A percentile compares a stretch with the other conserved stretches of the same genome.
These are phyloP conservation scores for Tetrapisispora pingtungensis DNA, from an alignment of 805 yeast genomes.

Conservation along the genomic window DNA sequence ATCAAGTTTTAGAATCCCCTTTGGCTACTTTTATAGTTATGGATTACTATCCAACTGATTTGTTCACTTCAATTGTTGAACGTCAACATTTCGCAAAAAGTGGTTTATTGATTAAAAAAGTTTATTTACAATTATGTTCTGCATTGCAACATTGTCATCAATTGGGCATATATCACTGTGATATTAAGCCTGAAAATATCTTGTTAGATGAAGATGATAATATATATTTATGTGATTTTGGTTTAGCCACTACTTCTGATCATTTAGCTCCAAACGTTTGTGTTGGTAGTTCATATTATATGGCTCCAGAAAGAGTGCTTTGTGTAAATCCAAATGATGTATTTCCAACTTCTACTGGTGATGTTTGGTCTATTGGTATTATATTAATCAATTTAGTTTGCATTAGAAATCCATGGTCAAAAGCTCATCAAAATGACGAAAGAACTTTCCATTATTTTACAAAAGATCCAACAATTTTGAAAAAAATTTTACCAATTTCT, in stretches of 20 bases:
- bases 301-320: slow-evolving; percentile 75
- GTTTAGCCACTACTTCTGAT: slow-evolving; percentile 61
- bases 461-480: slow-evolving; percentile 44
- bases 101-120: slow-evolving; percentile 43
- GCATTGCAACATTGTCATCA: slow-evolving; percentile 78
- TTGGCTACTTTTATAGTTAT: slow-evolving; percentile 58
- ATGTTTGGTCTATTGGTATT: slow-evolving; percentile 80
- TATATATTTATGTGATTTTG: slow-evolving; percentile 75
- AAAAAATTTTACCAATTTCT: slow-evolving; percentile 66
- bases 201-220: slow-evolving; percentile 51
- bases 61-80: slow-evolving; percentile 78
- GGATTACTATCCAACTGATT: slow-evolving; percentile 84
- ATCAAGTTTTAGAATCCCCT: slow-evolving; percentile 57
- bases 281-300: slow-evolving; percentile 81
- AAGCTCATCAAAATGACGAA: slow-evolving; percentile 55
- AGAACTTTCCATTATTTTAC: slow-evolving; percentile 57
- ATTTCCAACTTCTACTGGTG: slow-evolving; percentile 65
- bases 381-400: slow-evolving; percentile 72
- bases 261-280: slow-evolving; percentile 61
- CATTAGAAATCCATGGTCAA: slow-evolving; percentile 85
- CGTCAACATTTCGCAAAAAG: slow-evolving; percentile 47
- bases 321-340: slow-evolving; percentile 7
- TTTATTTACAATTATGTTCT: slow-evolving; percentile 67
- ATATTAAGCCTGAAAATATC: slow-evolving; percentile 90
- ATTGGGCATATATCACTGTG: slow-evolving; percentile 83